Evolutionary conservation across 73 alveolate genomes (phyloP).

Genomic region (Breviolum minutum): DNA sequence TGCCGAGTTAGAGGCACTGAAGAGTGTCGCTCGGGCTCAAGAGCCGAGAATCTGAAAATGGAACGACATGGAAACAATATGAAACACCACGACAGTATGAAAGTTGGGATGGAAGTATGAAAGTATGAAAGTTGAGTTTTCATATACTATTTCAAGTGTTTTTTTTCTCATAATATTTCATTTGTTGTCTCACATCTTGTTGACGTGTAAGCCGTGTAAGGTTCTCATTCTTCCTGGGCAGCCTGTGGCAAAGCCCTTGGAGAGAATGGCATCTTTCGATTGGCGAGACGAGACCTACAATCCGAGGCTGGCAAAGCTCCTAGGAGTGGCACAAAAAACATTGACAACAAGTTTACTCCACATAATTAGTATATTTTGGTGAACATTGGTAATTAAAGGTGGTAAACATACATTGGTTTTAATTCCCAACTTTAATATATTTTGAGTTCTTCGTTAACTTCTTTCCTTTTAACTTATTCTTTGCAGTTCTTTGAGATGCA

Average conservation of each 20-base stretch:
- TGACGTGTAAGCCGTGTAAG: neutral
- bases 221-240: constrained; percentile 3
- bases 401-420: too few species aligned
- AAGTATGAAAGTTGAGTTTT: neutral
- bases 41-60: neutral
- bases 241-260: neutral
- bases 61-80: neutral
- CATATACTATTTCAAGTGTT: too few species aligned
- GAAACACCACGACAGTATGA: neutral
- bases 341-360: too few species aligned
- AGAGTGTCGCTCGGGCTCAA: constrained; percentile 10
- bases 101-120: neutral
- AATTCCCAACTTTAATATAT: too few species aligned
- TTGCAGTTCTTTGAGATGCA: too few species aligned
- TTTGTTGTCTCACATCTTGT: neutral
- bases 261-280: constrained; percentile 37
- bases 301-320: constrained; percentile 39
- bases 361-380: too few species aligned
- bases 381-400: too few species aligned
- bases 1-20: constrained; percentile 75
- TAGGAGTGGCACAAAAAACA: too few species aligned
- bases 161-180: neutral
- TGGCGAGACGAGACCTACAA: constrained; percentile 55
- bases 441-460: too few species aligned
- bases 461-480: too few species aligned